These are phyloP conservation scores for Primulina tabacum DNA, from an alignment of 257 asterid genomes.

Conservation along the genomic window DNA sequence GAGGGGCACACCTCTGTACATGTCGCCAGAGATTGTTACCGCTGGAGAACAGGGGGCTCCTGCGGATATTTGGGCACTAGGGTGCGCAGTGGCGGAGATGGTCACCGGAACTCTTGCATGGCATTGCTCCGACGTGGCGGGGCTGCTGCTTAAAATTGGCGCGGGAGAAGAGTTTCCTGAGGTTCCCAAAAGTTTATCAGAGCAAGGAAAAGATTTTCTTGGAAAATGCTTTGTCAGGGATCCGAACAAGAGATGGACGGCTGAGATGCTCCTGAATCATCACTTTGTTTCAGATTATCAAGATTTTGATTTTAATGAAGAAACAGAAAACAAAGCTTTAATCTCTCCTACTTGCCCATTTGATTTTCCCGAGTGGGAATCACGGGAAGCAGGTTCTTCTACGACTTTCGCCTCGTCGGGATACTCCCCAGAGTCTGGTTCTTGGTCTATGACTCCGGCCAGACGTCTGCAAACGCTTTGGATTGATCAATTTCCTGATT, in stretches of 20 bases:
- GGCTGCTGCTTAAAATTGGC: slow-evolving; percentile 61
- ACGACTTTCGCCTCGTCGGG: slow-evolving; percentile 42
- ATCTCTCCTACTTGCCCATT: slow-evolving; percentile 71
- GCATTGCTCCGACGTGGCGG: slow-evolving; percentile 48
- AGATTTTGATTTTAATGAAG: slow-evolving; percentile 19
- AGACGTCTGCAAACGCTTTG: neutral
- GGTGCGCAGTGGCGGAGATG: slow-evolving; percentile 79
- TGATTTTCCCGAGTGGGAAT: slow-evolving; percentile 65
- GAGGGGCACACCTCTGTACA: slow-evolving; percentile 85
- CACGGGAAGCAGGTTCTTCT: slow-evolving; percentile 36
- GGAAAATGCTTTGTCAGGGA: slow-evolving; percentile 55
- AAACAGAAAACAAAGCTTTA: slow-evolving; percentile 1
- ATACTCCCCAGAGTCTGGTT: slow-evolving; percentile 9
- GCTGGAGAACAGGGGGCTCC: slow-evolving; percentile 56
- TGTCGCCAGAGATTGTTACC: slow-evolving; percentile 88
- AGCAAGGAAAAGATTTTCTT: slow-evolving; percentile 63
- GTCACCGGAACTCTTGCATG: slow-evolving; percentile 57
- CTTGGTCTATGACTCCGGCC: neutral
- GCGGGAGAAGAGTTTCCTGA: slow-evolving; percentile 60
- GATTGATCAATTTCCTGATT: neutral
- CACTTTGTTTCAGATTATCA: slow-evolving; percentile 43
- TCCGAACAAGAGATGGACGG: slow-evolving; percentile 77
- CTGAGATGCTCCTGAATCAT: slow-evolving; percentile 81
- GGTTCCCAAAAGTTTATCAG: slow-evolving; percentile 50
- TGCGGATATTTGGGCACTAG: slow-evolving; percentile 87